Conservation (phyloP, 306 rosid genomes). For the Cucumis cinereus region DNA sequence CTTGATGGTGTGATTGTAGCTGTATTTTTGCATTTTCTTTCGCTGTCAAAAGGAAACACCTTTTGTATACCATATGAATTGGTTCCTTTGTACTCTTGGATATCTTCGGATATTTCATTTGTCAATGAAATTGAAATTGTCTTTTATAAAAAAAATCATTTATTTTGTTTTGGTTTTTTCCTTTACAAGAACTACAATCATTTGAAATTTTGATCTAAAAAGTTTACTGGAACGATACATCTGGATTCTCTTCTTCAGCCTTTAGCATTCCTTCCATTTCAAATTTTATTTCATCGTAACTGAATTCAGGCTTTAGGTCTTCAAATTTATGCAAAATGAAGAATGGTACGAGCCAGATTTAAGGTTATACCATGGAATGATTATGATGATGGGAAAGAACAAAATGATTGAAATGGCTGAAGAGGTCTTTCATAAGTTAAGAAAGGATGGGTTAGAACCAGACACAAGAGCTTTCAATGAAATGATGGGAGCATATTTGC, state of each 20-base stretch:
- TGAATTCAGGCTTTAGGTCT: conserved; percentile 40
- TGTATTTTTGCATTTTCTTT: too few species aligned
- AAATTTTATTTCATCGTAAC: conserved; percentile 6
- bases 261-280: background rate
- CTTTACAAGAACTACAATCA: background rate
- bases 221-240: background rate
- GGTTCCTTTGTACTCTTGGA: too few species aligned
- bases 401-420: conserved; percentile 41
- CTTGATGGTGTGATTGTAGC: background rate
- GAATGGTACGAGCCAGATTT: conserved; percentile 31
- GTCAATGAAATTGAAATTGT: too few species aligned
- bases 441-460: conserved; percentile 36
- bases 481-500: conserved; percentile 65
- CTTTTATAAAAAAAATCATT: background rate
- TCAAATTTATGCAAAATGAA: conserved; percentile 37
- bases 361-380: conserved; percentile 44
- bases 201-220: background rate
- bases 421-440: conserved; percentile 27
- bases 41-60: too few species aligned
- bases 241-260: background rate
- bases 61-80: too few species aligned
- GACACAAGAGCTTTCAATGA: conserved; percentile 49
- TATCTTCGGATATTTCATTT: too few species aligned
- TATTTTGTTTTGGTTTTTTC: background rate
- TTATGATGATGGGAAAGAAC: conserved; percentile 46